A percentile compares a stretch with the other conserved stretches of the same genome.
Evolutionary conservation across 139 green algal species (phyloP).

Genomic region (Coelastrella sp.): DNA sequence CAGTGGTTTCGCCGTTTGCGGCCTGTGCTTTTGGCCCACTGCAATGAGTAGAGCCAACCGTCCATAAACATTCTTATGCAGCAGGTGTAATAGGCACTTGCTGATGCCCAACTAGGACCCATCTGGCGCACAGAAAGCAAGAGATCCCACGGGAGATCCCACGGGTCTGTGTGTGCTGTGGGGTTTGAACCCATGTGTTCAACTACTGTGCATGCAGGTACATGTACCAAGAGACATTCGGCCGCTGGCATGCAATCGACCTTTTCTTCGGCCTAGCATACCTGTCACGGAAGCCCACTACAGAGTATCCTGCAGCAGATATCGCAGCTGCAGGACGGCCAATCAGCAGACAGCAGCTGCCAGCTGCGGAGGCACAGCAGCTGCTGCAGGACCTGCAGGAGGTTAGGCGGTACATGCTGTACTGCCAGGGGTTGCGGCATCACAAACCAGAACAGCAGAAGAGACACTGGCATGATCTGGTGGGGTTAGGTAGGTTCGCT

Average conservation of each 20-base stretch:
- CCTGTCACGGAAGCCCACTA: slow-evolving; percentile 66
- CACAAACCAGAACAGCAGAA: slow-evolving; percentile 61
- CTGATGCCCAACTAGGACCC: too few relatives aligned
- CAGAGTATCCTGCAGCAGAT: slow-evolving; percentile 71
- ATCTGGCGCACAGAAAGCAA: too few relatives aligned
- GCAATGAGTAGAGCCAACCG: too few relatives aligned
- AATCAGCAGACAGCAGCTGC: neutral
- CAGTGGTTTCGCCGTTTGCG: too few relatives aligned
- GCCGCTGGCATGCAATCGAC: slow-evolving; percentile 84
- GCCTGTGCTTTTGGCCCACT: too few relatives aligned
- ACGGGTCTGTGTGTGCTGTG: too few relatives aligned
- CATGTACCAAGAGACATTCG: slow-evolving; percentile 76
- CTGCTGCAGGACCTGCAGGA: slow-evolving; percentile 69
- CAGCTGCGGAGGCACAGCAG: neutral
- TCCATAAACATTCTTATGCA: too few relatives aligned
- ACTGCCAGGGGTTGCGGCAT: slow-evolving; percentile 81
- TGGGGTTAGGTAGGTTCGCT: neutral
- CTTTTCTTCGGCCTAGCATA: slow-evolving; percentile 90
- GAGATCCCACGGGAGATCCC: too few relatives aligned
- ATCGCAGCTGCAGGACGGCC: slow-evolving; percentile 61
- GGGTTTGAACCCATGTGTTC: too few relatives aligned
- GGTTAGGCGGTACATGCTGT: slow-evolving; percentile 77
- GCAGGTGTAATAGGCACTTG: too few relatives aligned
- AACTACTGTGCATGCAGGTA: too few relatives aligned
- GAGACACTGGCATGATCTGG: slow-evolving; percentile 54